Base-by-base conservation (phyloP, 148 eudicot genomes). In the Rhododendron henanense region DNA sequence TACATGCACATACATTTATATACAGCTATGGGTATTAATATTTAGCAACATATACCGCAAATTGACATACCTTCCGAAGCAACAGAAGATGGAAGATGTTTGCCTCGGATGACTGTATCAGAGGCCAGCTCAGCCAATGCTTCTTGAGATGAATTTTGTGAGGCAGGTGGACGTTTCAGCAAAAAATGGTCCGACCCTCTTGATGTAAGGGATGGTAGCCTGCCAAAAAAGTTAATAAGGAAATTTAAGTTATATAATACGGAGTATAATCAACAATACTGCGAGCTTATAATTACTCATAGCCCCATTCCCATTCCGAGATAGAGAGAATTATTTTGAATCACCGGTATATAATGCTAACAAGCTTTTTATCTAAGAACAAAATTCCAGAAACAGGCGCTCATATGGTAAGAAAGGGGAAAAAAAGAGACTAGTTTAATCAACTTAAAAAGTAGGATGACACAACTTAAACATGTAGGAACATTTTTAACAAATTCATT, bases 111-210 rank as follows among this genome's bases (percentile, higher is more conserved):
- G 51, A 85, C 84, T 78, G 91, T 67, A 86, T 92, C 94, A 79
- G 91, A 84, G 65, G 87, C 90, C 76, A 93, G 78, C 81, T 94
- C 96, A 84, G 93, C 90, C 84, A 90, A 80, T 10, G 92, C 95
- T 23, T 93, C 99, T 57, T 93, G 97, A 69, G 96, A 92, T 45
- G 90, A 83, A 77, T 91, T 91, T 10, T 91, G 90, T 25, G 97
- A 85, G 65, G 90, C 89, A 47, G 93, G 94, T 55, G 94, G 96
- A 39, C 94, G 95, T 90, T 92, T 95, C 88, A 93, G 90, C 90
- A 93, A 85, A 53, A 94, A 85, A 83, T 90, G 94, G 83, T 97
- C 98, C 33, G 91, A 89, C 33, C 92, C 92, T 90, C 91, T 92
- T 50, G 93, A 91, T 75, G 89, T 84, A 76, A 89, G 87, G 61